Base-by-base conservation (phyloP, 305 asterid species). In the Fraxinus dipetala region DNA sequence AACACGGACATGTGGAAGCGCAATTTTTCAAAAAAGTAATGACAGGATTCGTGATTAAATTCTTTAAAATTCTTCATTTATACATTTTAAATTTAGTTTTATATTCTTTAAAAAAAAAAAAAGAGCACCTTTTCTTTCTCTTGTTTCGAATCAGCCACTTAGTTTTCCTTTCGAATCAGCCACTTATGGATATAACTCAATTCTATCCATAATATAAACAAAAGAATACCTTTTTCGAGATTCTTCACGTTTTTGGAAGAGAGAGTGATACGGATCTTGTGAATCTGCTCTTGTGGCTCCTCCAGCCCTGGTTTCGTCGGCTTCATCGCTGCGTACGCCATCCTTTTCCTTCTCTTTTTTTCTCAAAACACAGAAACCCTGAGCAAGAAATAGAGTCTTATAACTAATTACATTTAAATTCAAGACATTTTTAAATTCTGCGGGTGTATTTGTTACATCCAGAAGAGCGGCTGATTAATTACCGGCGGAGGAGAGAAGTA, bases 181-280 rank as follows among this genome's bases (percentile, higher is more conserved):
- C 13, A 38, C 13, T n/a, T n/a, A n/a, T n/a, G n/a, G n/a, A n/a
- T n/a, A 38, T 38, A 38, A 38, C 45, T 10, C 13, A 38, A 38
- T 38, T 38, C 18, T 13, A 63, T 63, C 70, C 14, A 63, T 56
- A 13, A 56, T 16, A 28, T 13, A 31, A 34, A 56, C 10, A 36
- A 26, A 9, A 2, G 20, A 0, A 22, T 5, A 85, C 96, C 96
- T 85, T 93, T 93, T 83, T 93, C 97, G 43, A 93, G 93, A 67
- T 92, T 93, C 81, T 92, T 91, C 0, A 93, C 95, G 79, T 92
- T 88, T 73, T 92, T 93, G 43, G 97, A 91, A 72, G 97, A 92
- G 3, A 93, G 89, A 10, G 97, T 93, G 90, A 91, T 93, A 16
- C 96, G 91, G 82, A 93, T 93, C 88, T 90, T 91, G 78, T 91